Base-by-base conservation (phyloP, 352 stramenopile genomes). In the Globisporangium nunn region DNA sequence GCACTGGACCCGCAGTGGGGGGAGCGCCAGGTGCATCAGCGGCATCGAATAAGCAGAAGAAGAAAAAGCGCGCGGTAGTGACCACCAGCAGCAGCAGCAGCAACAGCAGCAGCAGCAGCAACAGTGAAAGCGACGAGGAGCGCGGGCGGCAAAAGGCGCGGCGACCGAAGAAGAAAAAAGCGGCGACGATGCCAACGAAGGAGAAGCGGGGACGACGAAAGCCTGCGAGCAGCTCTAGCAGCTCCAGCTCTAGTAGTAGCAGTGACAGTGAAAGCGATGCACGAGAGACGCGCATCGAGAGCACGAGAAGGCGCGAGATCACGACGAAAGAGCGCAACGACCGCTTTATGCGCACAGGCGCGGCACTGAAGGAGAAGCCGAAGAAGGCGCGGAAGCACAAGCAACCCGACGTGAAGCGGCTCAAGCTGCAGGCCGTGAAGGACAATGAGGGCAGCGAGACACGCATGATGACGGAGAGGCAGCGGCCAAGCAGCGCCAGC, bases 271-370 rank as follows among this genome's bases (percentile, higher is more conserved):
- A 51, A 18, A 45, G 31, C 31, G 5, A 46, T 37, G 54, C 18
- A 4, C 6, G 35, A n/a, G 50, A 12, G 3, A 45, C 41, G 35
- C 28, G 28, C 15, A 44, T 23, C 33, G 41, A 14, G 12, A 50
- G n/a, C 31, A 41, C 15, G 17, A n/a, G 48, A 2, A 50, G 55
- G 17, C 40, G 56, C 31, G 56, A 61, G 18, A 17, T 55, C 14
- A 12, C 56, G 10, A 30, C 48, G n/a, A 61, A 61, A 41, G 56
- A 61, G 31, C 56, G 56, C n/a, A 43, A 40, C 8, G 56, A 61
- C 30, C 37, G 30, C 35, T 17, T 18, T 17, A 7, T 30, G 11
- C n/a, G 7, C 23, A 18, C 33, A 28, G 7, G 40, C 14, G 40
- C 40, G 40, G 40, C 14, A 17, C 15, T 4, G 40, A 46, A 23